Base-by-base conservation (phyloP, 768 basidiomycete species). In the Rhodosporidiobolus sp. region DNA sequence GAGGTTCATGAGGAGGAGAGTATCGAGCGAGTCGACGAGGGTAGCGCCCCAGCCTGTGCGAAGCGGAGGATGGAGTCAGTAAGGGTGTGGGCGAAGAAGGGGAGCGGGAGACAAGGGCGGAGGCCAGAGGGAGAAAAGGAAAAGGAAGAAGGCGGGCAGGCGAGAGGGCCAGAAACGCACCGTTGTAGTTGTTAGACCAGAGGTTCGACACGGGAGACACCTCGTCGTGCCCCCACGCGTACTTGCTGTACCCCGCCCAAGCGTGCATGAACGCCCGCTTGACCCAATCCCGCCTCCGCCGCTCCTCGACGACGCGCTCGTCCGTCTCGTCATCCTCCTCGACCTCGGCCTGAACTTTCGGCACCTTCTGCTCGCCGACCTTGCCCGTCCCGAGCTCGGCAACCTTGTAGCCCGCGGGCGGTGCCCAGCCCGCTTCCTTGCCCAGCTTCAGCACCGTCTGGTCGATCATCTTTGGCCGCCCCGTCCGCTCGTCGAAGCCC, bases 211-310 rank as follows among this genome's bases (percentile, higher is more conserved):
- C 56, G 8, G 78, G 79, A 20, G 57, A 59, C 46, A 80, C 61
- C 65, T 80, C 78, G 60, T 80, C 79, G 63, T 78, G 73, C 46
- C 78, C 79, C 72, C 74, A 78, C 9, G 78, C 77, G 24, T 66
- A 17, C 57, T 48, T 34, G 57, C 76, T 71, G 67, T 78, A 78
- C 10, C 76, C 76, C 46, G 73, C 70, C 79, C 79, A 80, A 0
- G 77, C 73, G 38, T 75, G 71, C 64, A 77, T 45, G 49, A 78
- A 79, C 17, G 77, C 79, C 46, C 72, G 70, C 71, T 76, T 75
- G 46, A 78, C 76, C 69, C 80, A 81, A 49, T 81, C 80, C 26
- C 73, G 76, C 52, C 82, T 72, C 3, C 59, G 35, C 43, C 71
- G 22, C n/a, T 76, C 77, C 46, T 53, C 69, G 49, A 75, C 63